A percentile compares a stretch with the other conserved stretches of the same genome.
Conservation (phyloP, 495 filamentous ascomycete species). For the Talaromyces wortmannii region DNA sequence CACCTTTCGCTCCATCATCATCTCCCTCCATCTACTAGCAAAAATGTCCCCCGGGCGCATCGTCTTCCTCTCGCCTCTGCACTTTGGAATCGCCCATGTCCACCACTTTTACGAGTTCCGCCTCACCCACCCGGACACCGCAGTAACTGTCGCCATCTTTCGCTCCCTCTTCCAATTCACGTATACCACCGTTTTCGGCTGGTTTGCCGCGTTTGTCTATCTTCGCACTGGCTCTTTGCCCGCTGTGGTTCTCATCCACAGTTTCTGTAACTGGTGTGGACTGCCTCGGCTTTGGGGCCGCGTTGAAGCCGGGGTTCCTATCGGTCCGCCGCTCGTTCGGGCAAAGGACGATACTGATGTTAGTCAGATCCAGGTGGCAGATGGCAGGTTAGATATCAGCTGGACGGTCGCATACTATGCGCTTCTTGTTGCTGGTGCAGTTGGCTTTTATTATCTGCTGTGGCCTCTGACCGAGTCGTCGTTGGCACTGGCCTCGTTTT, state of each 20-base stretch:
- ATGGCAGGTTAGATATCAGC: constrained; percentile 25
- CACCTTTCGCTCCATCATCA: constrained; percentile 79
- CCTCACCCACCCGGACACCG: constrained; percentile 66
- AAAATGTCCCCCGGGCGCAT: constrained; percentile 47
- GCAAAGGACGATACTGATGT: constrained; percentile 35
- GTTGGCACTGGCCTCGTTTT: constrained; percentile 37
- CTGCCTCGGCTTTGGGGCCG: constrained; percentile 81
- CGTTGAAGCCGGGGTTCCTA: constrained; percentile 41
- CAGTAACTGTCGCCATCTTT: constrained; percentile 49
- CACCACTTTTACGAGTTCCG: constrained; percentile 97
- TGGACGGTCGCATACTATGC: constrained; percentile 79
- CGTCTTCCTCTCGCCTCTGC: constrained; percentile 74
- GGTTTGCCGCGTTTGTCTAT: constrained; percentile 86
- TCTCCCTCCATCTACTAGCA: constrained; percentile 79
- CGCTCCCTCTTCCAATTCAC: constrained; percentile 76
- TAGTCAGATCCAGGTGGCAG: constrained; percentile 8
- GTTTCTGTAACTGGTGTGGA: constrained; percentile 90
- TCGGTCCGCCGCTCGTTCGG: constrained; percentile 21
- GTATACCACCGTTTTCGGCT: constrained; percentile 93
- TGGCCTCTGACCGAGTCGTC: constrained; percentile 65
- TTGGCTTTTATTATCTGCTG: constrained; percentile 59
- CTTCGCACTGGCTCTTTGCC: constrained; percentile 75
- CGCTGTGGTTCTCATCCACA: constrained; percentile 67
- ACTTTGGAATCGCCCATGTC: constrained; percentile 92
- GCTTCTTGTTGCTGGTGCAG: constrained; percentile 63